Conservation (phyloP, 169 alveolate species). For the Cryptosporidium canis region DNA sequence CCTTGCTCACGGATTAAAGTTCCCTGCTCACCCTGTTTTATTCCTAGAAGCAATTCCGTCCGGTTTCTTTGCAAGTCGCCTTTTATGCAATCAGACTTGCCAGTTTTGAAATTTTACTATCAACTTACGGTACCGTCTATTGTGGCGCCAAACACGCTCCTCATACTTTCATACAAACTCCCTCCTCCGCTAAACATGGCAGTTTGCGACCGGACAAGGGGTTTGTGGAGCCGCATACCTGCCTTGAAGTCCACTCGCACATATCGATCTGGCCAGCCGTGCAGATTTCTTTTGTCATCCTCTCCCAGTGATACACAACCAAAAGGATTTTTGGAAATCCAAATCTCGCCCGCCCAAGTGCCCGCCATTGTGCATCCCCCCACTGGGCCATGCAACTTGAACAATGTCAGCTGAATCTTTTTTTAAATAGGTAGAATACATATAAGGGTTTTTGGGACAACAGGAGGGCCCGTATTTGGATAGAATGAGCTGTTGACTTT, state of each 20-base stretch:
- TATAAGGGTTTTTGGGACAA: background rate
- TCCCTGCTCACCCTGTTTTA: background rate
- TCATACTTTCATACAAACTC: background rate
- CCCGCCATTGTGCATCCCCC: constrained; percentile 42
- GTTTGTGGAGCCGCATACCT: background rate
- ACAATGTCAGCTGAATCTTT: constrained; percentile 17
- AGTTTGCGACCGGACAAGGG: background rate
- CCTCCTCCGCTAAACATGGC: background rate
- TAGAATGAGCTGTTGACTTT: background rate
- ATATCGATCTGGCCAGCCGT: no score
- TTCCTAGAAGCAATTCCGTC: background rate
- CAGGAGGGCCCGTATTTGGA: background rate
- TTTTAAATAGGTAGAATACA: background rate
- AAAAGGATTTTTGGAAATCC: background rate
- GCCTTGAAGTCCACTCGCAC: no score
- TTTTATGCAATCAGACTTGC: background rate
- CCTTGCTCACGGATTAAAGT: background rate
- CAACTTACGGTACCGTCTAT: constrained; percentile 10
- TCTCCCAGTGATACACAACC: background rate
- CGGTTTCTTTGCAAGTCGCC: background rate
- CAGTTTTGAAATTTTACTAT: background rate
- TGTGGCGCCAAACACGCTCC: constrained; percentile 12
- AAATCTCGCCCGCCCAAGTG: background rate
- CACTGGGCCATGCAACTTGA: constrained; percentile 31
- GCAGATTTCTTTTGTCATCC: background rate